Conservation (phyloP, 2,329 filamentous ascomycete species). For the Emmonsiellopsis sp. region DNA sequence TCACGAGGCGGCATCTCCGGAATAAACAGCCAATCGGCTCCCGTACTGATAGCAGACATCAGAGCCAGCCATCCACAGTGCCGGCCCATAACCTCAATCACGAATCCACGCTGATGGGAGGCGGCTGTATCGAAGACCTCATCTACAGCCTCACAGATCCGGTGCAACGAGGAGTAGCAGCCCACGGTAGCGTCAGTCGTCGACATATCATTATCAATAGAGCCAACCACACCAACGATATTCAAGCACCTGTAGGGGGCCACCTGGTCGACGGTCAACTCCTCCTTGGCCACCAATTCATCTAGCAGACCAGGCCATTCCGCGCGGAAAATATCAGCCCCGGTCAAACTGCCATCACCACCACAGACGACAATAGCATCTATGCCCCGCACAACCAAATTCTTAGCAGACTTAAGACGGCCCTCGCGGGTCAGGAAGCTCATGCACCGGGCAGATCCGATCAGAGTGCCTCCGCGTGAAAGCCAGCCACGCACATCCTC, state of each 20-base stretch:
- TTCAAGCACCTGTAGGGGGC: conserved; percentile 78
- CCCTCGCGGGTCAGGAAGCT: conserved; percentile 84
- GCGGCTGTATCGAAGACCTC: conserved; percentile 89
- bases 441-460: conserved; percentile 89
- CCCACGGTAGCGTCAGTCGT: conserved; percentile 96
- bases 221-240: conserved; percentile 91
- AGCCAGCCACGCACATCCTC: conserved; percentile 90
- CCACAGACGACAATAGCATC: conserved; percentile 95
- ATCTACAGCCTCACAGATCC: conserved; percentile 93
- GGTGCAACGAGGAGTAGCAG: conserved; percentile 83
- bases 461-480: conserved; percentile 87
- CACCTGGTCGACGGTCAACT: conserved; percentile 63
- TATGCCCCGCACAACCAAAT: conserved; percentile 86
- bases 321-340: conserved; percentile 82
- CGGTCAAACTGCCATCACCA: conserved; percentile 91
- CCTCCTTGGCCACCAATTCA: conserved; percentile 67
- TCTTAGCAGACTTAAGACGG: conserved; percentile 78
- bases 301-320: conserved; percentile 86
- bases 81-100: conserved; percentile 96
- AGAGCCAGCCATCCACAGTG: conserved; percentile 97
- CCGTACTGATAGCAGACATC: conserved; percentile 90
- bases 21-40: conserved; percentile 94
- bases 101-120: conserved; percentile 91
- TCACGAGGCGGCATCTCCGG: conserved; percentile 83
- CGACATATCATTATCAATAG: conserved; percentile 97